Base-by-base conservation (phyloP, 306 rosid species). In the Comarum palustre region DNA sequence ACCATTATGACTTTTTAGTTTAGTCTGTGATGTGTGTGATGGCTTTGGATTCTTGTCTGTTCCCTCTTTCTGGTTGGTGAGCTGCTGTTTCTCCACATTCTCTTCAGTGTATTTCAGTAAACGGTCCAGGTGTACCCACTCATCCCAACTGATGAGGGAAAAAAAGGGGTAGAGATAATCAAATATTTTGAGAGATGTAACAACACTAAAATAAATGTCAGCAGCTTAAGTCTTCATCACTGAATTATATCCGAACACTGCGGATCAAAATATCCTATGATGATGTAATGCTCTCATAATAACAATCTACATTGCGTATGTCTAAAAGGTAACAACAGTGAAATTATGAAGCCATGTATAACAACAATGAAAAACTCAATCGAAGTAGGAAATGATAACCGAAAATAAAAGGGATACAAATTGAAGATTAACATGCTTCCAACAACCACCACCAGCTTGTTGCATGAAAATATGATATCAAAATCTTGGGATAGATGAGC, bases 101-200 rank as follows among this genome's bases (percentile, higher is more conserved):
- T 89, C 90, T 54, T 84, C 86, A 0, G 90, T 86, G 74, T 76
- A 58, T 79, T 89, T 86, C 96, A 82, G 66, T 84, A 93, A 82
- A 19, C 88, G 88, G 66, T 90, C 96, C 68, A 74, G 15, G 32
- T 60, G 79, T 48, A 82, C 88, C 98, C 98, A 93, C 78, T 93
- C 98, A 81, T 93, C 98, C 98, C 98, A 90, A 12, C 98, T 90
- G 89, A 80, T 51, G 31, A 27, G 9, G 42, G 41, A 9, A 25
- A 51, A 50, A 29, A 13, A 34, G 3, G 43, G 2, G 3, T 31
- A 50, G 57, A 58, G 34, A 34, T 61, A 10, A 16, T 45, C n/a
- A 25, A 39, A 24, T 9, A 36, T 24, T 55, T 17, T 29, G 36
- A 72, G 76, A 72, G 8, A 20, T 51, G 12, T 34, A 50, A 73